Base-by-base conservation (phyloP, 805 yeast genomes). In the Candida vaughaniae region DNA sequence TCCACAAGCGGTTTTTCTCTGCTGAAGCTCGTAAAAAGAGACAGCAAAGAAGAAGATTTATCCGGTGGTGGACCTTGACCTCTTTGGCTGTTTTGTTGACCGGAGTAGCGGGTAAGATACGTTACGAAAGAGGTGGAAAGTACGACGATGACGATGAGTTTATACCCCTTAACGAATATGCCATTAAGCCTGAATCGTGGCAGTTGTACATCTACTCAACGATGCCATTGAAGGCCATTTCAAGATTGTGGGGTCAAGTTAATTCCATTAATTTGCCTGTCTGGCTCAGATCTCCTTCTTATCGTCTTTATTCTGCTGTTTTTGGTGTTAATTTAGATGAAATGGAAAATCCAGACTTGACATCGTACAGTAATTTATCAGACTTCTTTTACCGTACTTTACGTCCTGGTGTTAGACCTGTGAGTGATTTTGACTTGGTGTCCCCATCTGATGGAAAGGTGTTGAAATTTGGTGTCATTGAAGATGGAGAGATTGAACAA, bases 361-460 rank as follows among this genome's bases (percentile, higher is more conserved):
- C 71, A 16, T 71, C 82, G 34, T 93, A 83, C 64, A 72, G 72
- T 30, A 93, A 93, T 57, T 73, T 93, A 39, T 82, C 91, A 8
- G 96, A 93, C 51, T 93, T 93, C 51, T 93, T 93, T 62, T 93
- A 87, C 62, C 73, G 99, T 47, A 77, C 76, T 35, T 75, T 93
- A 28, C 77, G 70, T 51, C 85, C 89, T 0, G 95, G 85, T 19
- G 78, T 74, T 1, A 75, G 99, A 46, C 95, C 96, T 2, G 62
- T 93, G 17, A 64, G 68, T n/a, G 72, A 73, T 12, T 66, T 80
- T 2, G 76, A 80, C 36, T 62, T 93, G 34, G 93, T 82, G 6
- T 82, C 93, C 23, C 99, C 99, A 3, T 80, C 96, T 40, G 99
- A 93, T 62, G 99, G 99, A 16, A 82, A 77, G 46, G 83, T 93